Evolutionary conservation across 441 rosid genomes (phyloP), one percentile per base, ranked within the genome.

Genomic region (Brassica balearica): DNA sequence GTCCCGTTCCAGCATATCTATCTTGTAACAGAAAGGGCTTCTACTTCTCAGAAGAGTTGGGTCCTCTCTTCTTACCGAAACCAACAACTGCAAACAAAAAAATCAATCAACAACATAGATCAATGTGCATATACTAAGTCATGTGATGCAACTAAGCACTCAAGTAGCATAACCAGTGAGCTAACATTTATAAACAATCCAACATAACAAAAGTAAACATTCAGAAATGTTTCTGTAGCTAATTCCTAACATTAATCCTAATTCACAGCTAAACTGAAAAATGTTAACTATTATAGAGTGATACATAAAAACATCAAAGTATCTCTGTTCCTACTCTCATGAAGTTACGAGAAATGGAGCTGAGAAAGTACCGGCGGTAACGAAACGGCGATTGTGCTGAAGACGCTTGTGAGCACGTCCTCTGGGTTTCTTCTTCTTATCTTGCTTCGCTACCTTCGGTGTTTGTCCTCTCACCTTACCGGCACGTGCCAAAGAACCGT

Each of bases 401-500:
- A 83, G 77, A 53, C 88, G 78, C 80, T 84, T 88, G 82, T 88
- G 82, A 36, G 90, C 92, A 17, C 90, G 90, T n/a, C 92, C 92
- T 6, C 90, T 70, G 0, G 92, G 90, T 77, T 85, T 77, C 86
- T 87, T 88, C 82, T 88, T 87, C 86, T 87, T 88, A 74, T 88
- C 92, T 56, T 87, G 90, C 78, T 83, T 82, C 2, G 90, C 92
- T 3, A 87, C 90, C 65, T 36, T 36, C 43, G 43, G 43, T 2
- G 43, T 36, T 9, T 36, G 43, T 7, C 43, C 43, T 29, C 34
- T 82, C 51, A 88, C 92, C 82, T 88, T 88, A 8, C 89, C 90
- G n/a, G 92, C 92, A 87, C 97, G 98, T 76, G 98, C 98, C 74
- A 92, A 67, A 56, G 97, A 92, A 68, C 98, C 98, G 80, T 92